Percentiles rank a stretch among this genome's conserved stretches.
Evolutionary conservation across 176 grass and related monocot genomes (phyloP).

Genomic region (Poa pratensis): DNA sequence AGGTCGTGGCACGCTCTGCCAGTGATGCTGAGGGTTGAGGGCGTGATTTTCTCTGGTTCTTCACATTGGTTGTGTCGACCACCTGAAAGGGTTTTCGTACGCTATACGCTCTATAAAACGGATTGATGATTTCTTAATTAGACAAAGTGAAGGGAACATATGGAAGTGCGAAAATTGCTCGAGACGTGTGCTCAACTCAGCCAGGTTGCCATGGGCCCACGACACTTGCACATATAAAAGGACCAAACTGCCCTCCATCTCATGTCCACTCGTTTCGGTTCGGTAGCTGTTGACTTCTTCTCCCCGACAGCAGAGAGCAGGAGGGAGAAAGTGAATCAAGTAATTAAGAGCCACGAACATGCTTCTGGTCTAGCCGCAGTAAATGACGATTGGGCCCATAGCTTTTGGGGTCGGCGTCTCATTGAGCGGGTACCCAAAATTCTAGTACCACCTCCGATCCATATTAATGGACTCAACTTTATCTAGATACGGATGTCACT

Average conservation of each 20-base stretch:
- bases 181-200: slow-evolving; percentile 41
- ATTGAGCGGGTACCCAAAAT: no score
- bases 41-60: no score
- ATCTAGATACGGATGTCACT: no score
- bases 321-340: not conserved
- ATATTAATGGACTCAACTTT: no score
- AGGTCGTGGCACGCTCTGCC: no score
- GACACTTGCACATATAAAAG: not conserved
- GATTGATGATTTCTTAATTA: not conserved
- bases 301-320: not conserved
- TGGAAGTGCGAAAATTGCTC: not conserved
- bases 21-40: no score
- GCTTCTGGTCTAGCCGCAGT: not conserved
- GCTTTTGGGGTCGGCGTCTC: not conserved
- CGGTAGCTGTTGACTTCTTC: slow-evolving; percentile 5
- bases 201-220: not conserved
- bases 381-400: not conserved
- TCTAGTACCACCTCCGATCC: no score
- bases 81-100: no score
- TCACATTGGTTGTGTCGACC: no score
- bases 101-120: not conserved
- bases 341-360: not conserved
- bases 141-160: not conserved
- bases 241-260: not conserved
- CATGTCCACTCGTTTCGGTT: not conserved